Evolutionary conservation across 805 yeast genomes (phyloP).

Genomic region (Suhomyces sp.): DNA sequence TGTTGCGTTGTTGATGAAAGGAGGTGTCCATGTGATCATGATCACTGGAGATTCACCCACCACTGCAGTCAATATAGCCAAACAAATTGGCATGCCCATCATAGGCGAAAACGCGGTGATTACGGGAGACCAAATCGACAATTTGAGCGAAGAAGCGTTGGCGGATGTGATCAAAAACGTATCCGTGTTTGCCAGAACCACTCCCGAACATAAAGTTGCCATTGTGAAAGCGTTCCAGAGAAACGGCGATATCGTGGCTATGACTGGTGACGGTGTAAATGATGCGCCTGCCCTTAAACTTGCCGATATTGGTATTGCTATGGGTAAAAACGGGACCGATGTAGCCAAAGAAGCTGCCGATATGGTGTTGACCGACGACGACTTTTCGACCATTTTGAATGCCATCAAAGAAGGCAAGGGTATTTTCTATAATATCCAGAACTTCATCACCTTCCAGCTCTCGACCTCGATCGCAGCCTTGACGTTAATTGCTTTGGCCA

Average conservation of each 20-base stretch:
- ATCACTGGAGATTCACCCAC: slow-evolving; percentile 93
- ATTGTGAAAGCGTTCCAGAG: slow-evolving; percentile 87
- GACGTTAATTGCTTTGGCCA: slow-evolving; percentile 81
- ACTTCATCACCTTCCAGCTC: slow-evolving; percentile 89
- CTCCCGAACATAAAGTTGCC: slow-evolving; percentile 89
- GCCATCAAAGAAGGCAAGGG: slow-evolving; percentile 92
- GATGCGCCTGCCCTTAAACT: slow-evolving; percentile 97
- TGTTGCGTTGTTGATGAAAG: slow-evolving; percentile 71
- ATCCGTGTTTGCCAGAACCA: slow-evolving; percentile 89
- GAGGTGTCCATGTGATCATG: slow-evolving; percentile 98
- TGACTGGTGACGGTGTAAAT: slow-evolving; percentile 99
- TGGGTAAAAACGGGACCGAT: slow-evolving; percentile 94
- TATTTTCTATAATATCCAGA: slow-evolving; percentile 91
- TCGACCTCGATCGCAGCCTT: slow-evolving; percentile 96
- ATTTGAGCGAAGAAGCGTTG: slow-evolving; percentile 67
- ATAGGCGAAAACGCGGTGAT: slow-evolving; percentile 65
- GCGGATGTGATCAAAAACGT: slow-evolving; percentile 77
- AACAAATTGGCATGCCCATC: slow-evolving; percentile 85
- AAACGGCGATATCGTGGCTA: slow-evolving; percentile 93
- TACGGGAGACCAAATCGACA: slow-evolving; percentile 80
- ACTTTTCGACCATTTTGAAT: slow-evolving; percentile 85
- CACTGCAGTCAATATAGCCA: slow-evolving; percentile 82
- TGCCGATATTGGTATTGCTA: slow-evolving; percentile 94
- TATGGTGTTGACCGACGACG: slow-evolving; percentile 96
- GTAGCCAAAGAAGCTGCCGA: slow-evolving; percentile 98